Percentiles rank a stretch among this genome's conserved stretches.
Conservation (phyloP, 2,329 filamentous ascomycete genomes). For the Exophiala dermatitidis region DNA sequence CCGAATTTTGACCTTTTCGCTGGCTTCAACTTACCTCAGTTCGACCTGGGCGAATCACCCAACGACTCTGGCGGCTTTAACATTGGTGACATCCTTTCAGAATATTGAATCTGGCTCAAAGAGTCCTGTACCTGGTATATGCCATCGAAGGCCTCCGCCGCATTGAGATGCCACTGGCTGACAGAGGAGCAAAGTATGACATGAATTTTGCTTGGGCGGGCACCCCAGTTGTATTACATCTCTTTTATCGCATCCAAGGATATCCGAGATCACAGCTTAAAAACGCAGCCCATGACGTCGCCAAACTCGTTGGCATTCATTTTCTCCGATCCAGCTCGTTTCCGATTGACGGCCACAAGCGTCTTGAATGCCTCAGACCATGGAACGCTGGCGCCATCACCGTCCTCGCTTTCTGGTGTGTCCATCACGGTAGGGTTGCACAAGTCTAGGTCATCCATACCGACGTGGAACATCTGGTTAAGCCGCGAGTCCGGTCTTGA, state of each 20-base stretch:
- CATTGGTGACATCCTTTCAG: not conserved
- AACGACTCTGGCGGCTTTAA: conserved; percentile 1
- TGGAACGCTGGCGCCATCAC: not conserved
- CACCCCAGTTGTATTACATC: not conserved
- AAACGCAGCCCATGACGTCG: conserved; percentile 7
- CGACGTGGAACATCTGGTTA: not conserved
- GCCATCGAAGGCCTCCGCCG: too few relatives aligned
- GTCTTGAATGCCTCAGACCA: conserved; percentile 6
- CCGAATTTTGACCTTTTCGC: conserved; percentile 1
- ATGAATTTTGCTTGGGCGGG: too few relatives aligned
- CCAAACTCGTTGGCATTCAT: conserved; percentile 5
- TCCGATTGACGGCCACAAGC: conserved; percentile 1
- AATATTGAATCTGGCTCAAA: not conserved
- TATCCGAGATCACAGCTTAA: not conserved
- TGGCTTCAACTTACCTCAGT: not conserved
- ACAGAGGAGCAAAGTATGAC: too few relatives aligned
- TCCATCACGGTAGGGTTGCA: not conserved
- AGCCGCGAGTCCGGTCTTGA: not conserved
- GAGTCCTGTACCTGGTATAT: not conserved
- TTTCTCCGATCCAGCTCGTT: not conserved
- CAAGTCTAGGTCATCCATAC: not conserved
- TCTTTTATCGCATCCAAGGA: not conserved
- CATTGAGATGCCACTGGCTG: too few relatives aligned
- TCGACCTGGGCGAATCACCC: not conserved
- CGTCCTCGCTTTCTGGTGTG: not conserved